Evolutionary conservation across 2,329 filamentous ascomycete species (phyloP), one percentile per base, ranked within the genome.

Genomic region (Aureobasidium pullulans): DNA sequence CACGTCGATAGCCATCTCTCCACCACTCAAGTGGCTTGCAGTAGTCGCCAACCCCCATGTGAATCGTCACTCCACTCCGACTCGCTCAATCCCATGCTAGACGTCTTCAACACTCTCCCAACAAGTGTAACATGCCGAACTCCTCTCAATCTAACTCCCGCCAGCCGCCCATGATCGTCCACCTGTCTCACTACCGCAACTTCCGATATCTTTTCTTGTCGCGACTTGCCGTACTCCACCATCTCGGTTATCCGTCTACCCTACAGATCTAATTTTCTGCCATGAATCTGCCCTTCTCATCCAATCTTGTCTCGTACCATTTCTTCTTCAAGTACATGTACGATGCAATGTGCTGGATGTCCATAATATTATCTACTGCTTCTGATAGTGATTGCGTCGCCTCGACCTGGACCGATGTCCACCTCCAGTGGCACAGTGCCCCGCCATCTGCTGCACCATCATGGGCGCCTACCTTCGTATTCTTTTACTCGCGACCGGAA

Each of bases 51-150:
- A 43, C 50, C 50, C 42, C 28, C 54, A 47, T 48, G 54, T 48
- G 42, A 37, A 57, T 29, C 54, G 15, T 57, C 42, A 57, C 54
- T 57, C 54, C 54, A 57, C 54, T 57, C 54, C 43, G 19, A 48
- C 54, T 57, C 54, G 54, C 16, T 57, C 39, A 23, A 23, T 5
- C 10, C n/a, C 53, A 56, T 56, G 39, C 19, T 19, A 39, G 23
- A 52, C 36, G 7, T 43, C 39, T 48, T 47, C 43, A 48, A 57
- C 54, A 37, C 16, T 48, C 16, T 40, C 53, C 43, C 54, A 57
- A 57, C 54, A 48, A 57, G 54, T 48, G 43, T 28, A 46, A 57
- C 54, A 23, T 39, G 34, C 54, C 54, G 34, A 32, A 19, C 49
- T 42, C 11, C 49, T 6, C 29, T 7, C 19, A 52, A 52, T 53